Evolutionary conservation across 495 filamentous ascomycete species (phyloP).

Genomic region (Beverwykella pulmonaria): DNA sequence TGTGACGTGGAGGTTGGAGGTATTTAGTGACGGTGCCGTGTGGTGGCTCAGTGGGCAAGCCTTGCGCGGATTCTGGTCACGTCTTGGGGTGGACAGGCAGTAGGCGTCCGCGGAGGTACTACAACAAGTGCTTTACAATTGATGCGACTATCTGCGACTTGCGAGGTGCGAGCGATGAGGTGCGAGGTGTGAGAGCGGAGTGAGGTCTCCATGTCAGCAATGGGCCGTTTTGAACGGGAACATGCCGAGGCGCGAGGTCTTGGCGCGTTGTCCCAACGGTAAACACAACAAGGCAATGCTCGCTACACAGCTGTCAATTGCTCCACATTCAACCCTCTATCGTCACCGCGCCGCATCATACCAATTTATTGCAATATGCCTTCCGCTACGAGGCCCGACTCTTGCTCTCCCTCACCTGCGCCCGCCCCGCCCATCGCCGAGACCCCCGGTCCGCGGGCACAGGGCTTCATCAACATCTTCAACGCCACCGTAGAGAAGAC

Average conservation of each 20-base stretch:
- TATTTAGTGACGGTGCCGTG: neutral
- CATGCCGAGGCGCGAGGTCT: neutral
- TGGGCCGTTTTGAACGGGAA: too few relatives aligned
- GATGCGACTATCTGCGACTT: too few relatives aligned
- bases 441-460: conserved; percentile 75
- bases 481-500: conserved; percentile 68
- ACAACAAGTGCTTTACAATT: too few relatives aligned
- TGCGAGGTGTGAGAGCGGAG: too few relatives aligned
- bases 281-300: neutral
- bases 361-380: conserved; percentile 10
- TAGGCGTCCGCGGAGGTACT: too few relatives aligned
- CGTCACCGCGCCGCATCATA: neutral
- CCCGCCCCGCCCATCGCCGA: conserved; percentile 59
- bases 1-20: neutral
- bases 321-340: neutral
- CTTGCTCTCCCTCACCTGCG: conserved; percentile 53
- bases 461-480: conserved; percentile 70
- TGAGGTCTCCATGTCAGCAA: too few relatives aligned
- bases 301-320: neutral
- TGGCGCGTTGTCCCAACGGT: neutral
- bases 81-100: too few relatives aligned
- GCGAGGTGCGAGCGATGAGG: too few relatives aligned
- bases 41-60: neutral
- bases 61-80: too few relatives aligned
- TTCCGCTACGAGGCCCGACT: conserved; percentile 16